Evolutionary conservation across 768 basidiomycete genomes (phyloP), one percentile per base, ranked within the genome.

Genomic region (Hebeloma cylindrosporum): DNA sequence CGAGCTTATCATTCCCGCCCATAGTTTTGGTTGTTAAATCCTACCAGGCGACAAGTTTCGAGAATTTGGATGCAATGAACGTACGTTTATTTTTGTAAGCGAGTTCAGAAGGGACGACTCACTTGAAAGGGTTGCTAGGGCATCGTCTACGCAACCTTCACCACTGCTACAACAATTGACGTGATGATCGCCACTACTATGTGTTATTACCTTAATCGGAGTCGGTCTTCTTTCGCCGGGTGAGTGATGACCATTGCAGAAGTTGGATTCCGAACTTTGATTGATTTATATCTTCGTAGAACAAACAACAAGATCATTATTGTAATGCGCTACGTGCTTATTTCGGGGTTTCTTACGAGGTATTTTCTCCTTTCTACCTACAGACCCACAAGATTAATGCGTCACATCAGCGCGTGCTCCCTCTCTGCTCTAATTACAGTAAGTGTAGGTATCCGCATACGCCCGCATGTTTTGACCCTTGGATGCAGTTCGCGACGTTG

Each of bases 121-220:
- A 16, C 22, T 23, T 16, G 2, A 14, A 3, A 7, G 10, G 21
- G 21, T 9, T 34, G 27, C 5, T 20, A 73, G 70, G 73, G 72
- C 70, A 63, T 65, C 2, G 63, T 75, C 39, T 56, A 64, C 26
- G 55, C 67, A 3, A 69, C 71, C 1, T 62, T 75, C 4, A 65
- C 66, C 2, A 61, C 72, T 0, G 60, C 68, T 6, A 74, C 73
- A 1, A 41, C 58, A 11, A 71, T 73, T 40, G 74, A 75, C 44
- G 64, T 73, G 37, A 37, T 69, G 22, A 68, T 73, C 26, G 52
- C 62, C 3, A 36, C 40, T 0, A 57, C 62, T 3, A 67, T 65
- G 59, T 60, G 56, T 35, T 67, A 57, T 32, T 64, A 65, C 40
- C 53, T 67, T 6, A 43, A 48, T 30, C 60, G 59, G 37, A 64